phyloP scores from a whole-genome alignment of 768 basidiomycete species.

The Sarcomyxa edulis region DNA sequence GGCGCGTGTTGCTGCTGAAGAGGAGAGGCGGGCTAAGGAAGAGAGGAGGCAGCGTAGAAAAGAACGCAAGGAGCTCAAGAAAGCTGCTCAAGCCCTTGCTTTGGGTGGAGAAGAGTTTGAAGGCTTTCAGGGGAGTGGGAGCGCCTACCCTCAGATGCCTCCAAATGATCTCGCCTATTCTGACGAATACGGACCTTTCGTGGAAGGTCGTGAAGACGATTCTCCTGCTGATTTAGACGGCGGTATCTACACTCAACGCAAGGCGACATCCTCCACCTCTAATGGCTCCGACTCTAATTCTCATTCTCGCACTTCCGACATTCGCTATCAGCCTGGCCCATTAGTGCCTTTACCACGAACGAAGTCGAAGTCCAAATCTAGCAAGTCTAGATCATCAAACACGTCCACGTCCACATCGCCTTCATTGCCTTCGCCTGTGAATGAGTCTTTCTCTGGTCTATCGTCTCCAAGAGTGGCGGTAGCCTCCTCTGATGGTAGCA shows the following conservation, averaged over 20 bases:
- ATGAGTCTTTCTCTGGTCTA: background rate
- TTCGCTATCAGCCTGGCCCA: conserved; percentile 16
- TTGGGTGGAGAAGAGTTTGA: conserved; percentile 46
- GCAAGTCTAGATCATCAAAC: conserved; percentile 28
- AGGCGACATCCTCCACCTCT: conserved; percentile 22
- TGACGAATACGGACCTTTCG: conserved; percentile 10
- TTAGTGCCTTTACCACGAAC: conserved; percentile 1
- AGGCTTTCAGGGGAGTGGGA: conserved; percentile 58
- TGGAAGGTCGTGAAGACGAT: background rate
- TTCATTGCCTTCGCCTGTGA: conserved; percentile 33
- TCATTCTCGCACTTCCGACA: conserved; percentile 55
- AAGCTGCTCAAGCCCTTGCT: conserved; percentile 32
- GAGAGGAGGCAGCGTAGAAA: conserved; percentile 40
- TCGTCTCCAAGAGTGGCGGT: background rate
- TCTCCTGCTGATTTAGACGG: conserved; percentile 30
- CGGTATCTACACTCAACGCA: conserved; percentile 46
- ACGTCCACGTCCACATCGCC: conserved; percentile 41
- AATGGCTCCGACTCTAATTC: conserved; percentile 58
- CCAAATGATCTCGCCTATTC: conserved; percentile 8
- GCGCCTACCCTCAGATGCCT: conserved; percentile 15
- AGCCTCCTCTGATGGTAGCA: background rate
- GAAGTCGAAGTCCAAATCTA: conserved; percentile 8
- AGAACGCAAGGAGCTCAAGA: conserved; percentile 40
- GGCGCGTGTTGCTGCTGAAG: conserved; percentile 24
- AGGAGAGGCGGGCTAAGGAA: conserved; percentile 36